Percentiles rank a stretch among this genome's conserved stretches.
Conservation (phyloP, 2,329 filamentous ascomycete genomes). For the Pseudogymnoascus sp. region DNA sequence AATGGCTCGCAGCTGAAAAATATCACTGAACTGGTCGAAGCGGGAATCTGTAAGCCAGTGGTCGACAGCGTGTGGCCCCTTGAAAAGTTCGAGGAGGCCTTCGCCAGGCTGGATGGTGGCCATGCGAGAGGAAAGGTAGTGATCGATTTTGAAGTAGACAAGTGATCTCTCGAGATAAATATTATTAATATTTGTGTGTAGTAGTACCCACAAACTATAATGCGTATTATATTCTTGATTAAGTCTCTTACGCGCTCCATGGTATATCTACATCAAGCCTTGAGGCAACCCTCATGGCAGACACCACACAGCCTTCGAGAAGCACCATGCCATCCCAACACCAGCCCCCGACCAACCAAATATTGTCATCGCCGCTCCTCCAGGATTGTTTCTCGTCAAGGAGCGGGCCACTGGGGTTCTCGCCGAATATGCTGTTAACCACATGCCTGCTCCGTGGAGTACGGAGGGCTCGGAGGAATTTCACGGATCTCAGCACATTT, state of each 20-base stretch:
- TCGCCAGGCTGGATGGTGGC: conserved; percentile 33
- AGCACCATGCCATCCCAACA: conserved; percentile 60
- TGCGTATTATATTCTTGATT: not conserved
- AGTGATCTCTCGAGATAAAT: not conserved
- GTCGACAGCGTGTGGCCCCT: conserved; percentile 37
- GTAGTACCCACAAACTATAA: not conserved
- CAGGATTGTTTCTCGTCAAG: conserved; percentile 31
- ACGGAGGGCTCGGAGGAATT: conserved; percentile 47
- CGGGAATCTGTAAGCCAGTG: conserved; percentile 29
- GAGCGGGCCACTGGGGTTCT: conserved; percentile 4
- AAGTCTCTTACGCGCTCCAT: conserved; percentile 22
- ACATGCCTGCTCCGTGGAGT: conserved; percentile 41
- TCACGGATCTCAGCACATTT: conserved; percentile 38
- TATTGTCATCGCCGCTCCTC: conserved; percentile 46
- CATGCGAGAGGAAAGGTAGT: conserved; percentile 39
- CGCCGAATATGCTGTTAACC: conserved; percentile 40
- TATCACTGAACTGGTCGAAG: conserved; percentile 35
- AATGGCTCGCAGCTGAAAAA: conserved; percentile 31
- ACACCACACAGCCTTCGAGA: conserved; percentile 53
- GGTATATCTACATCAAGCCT: conserved; percentile 42
- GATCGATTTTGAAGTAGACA: conserved; percentile 23
- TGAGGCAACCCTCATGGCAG: conserved; percentile 48
- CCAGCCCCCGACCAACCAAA: conserved; percentile 53
- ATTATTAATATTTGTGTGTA: not conserved
- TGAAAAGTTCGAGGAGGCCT: conserved; percentile 34